Evolutionary conservation across 441 rosid species (phyloP).

Genomic region (Brassica hybrid): DNA sequence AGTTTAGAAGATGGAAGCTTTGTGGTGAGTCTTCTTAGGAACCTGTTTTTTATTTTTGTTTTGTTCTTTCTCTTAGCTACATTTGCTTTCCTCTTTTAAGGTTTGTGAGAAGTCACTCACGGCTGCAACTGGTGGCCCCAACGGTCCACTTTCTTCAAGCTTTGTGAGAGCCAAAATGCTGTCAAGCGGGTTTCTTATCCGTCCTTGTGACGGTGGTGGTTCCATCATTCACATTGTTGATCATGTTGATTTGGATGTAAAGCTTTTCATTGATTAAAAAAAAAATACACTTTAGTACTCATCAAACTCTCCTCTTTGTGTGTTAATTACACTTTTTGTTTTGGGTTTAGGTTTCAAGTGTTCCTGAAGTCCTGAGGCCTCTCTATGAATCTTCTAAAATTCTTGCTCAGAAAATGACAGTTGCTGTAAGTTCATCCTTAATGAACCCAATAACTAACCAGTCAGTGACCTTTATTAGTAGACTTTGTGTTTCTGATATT

Average conservation of each 20-base stretch:
- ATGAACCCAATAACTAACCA: background rate
- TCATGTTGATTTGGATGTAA: conserved; percentile 85
- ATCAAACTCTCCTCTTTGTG: too few relatives aligned
- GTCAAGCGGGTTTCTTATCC: conserved; percentile 86
- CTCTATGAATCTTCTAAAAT: conserved; percentile 87
- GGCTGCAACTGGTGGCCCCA: conserved; percentile 75
- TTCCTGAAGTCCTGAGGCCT: conserved; percentile 92
- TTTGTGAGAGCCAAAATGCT: conserved; percentile 86
- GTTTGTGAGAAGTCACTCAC: conserved; percentile 88
- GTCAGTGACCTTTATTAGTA: background rate
- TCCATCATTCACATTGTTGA: conserved; percentile 91
- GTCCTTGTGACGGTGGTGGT: conserved; percentile 94
- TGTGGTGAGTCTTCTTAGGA: conserved; percentile 54
- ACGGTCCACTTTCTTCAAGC: conserved; percentile 66
- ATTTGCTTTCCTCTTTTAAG: conserved; percentile 42
- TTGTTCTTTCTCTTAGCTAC: background rate
- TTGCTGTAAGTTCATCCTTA: conserved; percentile 61
- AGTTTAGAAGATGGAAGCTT: conserved; percentile 87
- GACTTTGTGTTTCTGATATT: conserved; percentile 12
- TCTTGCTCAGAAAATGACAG: conserved; percentile 86
- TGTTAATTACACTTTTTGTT: background rate
- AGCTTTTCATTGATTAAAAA: background rate
- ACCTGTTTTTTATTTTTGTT: background rate
- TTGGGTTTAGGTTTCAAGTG: conserved; percentile 77
- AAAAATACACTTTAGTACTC: too few relatives aligned